Base-by-base conservation (phyloP, 148 eudicot genomes). In the Diospyros kaki region DNA sequence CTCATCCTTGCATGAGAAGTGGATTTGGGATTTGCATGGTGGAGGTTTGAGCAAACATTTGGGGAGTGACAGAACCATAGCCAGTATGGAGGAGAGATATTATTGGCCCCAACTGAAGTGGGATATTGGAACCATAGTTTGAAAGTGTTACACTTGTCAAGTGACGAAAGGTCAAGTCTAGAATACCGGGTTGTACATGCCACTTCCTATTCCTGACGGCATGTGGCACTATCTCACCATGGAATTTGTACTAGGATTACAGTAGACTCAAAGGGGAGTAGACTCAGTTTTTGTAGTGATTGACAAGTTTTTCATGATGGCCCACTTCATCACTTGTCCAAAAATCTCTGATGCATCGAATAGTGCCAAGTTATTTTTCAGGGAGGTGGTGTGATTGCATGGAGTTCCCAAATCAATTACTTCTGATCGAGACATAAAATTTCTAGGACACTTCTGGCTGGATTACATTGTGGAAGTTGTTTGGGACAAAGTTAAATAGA, bases 231-330 rank as follows among this genome's bases (percentile, higher is more conserved):
- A 74, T 53, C 7, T 63, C 2, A 63, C 59, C 5, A 48, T 74
- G 28, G 69, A 74, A 7, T 62, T 74, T 14, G 40, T 74, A 7
- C 18, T 71, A 6, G 63, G 74, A 2, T 15, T 71, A 9, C 74
- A 51, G 40, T 3, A n/a, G 4, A 71, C 74, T 38, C 46, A 39
- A 43, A 8, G 11, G 1, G 61, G 61, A 7, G 9, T 28, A 28
- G 74, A 71, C 13, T 71, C 64, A 5, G 15, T 71, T 2, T 41
- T 71, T 15, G 74, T 71, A 0, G 50, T 71, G 7, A 64, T 55
- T 9, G 64, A 71, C 56, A 46, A 17, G 2, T 71, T 71, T 15
- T 71, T 48, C 1, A 71, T 55, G 14, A 71, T 71, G 74, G 63
- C 50, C 7, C 64, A 71, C 11, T 71, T 71, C 3, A 55, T 71